These are phyloP conservation scores for Dichotomopilus funicola DNA, from an alignment of 2,329 filamentous ascomycete species.

Conservation along the genomic window DNA sequence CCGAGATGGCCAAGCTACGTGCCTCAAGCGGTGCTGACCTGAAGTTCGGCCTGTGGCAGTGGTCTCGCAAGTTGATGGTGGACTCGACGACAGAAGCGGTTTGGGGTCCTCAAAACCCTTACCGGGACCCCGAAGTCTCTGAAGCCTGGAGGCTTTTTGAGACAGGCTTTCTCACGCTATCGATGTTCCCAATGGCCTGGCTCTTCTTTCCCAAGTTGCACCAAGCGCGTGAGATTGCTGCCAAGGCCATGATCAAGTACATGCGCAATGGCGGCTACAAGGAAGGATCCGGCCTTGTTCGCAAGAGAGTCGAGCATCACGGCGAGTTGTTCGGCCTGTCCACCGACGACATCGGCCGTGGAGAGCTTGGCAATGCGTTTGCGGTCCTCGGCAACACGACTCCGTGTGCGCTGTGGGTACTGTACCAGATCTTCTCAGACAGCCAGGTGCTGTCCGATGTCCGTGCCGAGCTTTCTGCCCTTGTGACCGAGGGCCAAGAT, in stretches of 20 bases:
- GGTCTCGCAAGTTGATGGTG: conserved; percentile 20
- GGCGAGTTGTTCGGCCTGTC: conserved; percentile 13
- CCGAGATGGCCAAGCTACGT: conserved; percentile 14
- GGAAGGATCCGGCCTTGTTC: conserved; percentile 21
- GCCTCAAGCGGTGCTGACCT: background rate
- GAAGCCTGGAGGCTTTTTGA: conserved; percentile 22
- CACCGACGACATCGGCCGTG: conserved; percentile 24
- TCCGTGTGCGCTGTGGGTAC: conserved; percentile 22
- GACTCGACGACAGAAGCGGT: conserved; percentile 23
- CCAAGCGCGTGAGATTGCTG: conserved; percentile 8
- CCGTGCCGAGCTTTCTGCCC: conserved; percentile 17
- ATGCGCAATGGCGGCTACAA: conserved; percentile 21
- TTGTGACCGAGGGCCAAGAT: conserved; percentile 12
- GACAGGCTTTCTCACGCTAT: conserved; percentile 7
- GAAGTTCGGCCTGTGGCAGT: conserved; percentile 16
- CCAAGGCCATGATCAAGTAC: conserved; percentile 17
- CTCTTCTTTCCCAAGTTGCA: conserved; percentile 8
- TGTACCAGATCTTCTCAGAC: conserved; percentile 24
- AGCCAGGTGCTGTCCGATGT: conserved; percentile 20
- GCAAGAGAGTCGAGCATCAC: conserved; percentile 23
- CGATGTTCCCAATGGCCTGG: conserved; percentile 3
- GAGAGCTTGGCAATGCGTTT: conserved; percentile 25
- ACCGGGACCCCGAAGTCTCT: conserved; percentile 18
- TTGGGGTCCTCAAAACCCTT: conserved; percentile 26
- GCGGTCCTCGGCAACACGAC: conserved; percentile 23